Base-by-base conservation (phyloP, 2,329 filamentous ascomycete genomes). In the Verticillium longisporum region DNA sequence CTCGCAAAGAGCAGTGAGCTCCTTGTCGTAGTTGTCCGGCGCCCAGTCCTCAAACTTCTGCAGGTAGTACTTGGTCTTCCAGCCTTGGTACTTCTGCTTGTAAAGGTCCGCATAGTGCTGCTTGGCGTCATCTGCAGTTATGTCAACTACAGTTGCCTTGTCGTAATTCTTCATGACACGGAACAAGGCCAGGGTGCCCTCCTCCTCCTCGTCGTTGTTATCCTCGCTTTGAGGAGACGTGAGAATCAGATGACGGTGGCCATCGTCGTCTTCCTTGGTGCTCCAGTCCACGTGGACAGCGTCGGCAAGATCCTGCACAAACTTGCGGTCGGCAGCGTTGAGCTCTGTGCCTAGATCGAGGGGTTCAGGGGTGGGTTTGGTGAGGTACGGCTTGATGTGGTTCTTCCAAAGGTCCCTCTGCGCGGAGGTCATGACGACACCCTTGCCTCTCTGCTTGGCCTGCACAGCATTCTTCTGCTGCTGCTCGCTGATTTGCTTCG, bases 21-120 rank as follows among this genome's bases (percentile, higher is more conserved):
- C 92, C 50, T 86, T 68, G 18, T 78, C 86, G 66, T 94, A 88
- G 68, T 91, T 89, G 57, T 92, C 88, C 11, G 90, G 80, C 15
- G 88, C 86, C 92, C 94, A 99, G 59, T 89, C 89, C 34, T 88
- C 77, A 67, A 97, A 97, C 73, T 98, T 99, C 61, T 87, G 85
- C 65, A 85, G 80, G 75, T 99, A 99, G 76, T 99, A 97, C 63
- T 90, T 88, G 73, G 96, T 88, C 78, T 97, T 99, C 95, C 95
- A 99, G 61, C 88, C 85, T 64, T 87, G 80, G 71, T 98, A 98
- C 71, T 96, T 97, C 66, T 90, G 80, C 68, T 97, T 87, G 73
- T 99, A 99, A 68, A 95, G 88, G 72, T 88, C 83, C 68, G 96
- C 86, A 74, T 94, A 90, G 18, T 88, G 85, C 57, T 85, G 83